Evolutionary conservation across 768 basidiomycete genomes (phyloP), one percentile per base, ranked within the genome.

Genomic region (Phaffia tasmanica): DNA sequence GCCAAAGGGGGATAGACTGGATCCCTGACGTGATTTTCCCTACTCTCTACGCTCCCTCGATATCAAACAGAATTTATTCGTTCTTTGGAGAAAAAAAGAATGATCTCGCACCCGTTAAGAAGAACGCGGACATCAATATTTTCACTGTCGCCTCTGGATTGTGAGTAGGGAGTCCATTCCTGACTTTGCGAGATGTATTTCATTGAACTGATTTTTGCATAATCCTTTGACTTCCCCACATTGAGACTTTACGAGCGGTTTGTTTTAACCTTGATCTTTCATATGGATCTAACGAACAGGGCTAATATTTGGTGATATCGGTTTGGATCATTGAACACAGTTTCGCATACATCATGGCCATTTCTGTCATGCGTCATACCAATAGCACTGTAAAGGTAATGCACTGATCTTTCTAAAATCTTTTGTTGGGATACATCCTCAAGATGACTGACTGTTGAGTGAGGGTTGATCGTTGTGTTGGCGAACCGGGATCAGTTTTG

Each of bases 141-240:
- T 98, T 99, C 77, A 99, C 95, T 0, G 94, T 99, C 21, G 95
- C 95, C 8, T 98, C 95, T 0, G 95, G 95, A 0, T 77, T 99
- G 1, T 99, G 98, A 70, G 95, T 98, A 84, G 94, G 92, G 64
- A 32, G 80, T 57, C 56, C 27, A 49, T 55, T 29, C 25, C 35
- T 53, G 32, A 19, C 21, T 1, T 42, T 18, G 19, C 0, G n/a
- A 15, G 0, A 21, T n/a, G 11, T 5, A 6, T 30, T 35, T 23
- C 8, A 9, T 27, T 54, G 5, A 54, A 54, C 15, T 23, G n/a
- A 54, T 42, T 11, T 23, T 54, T 54, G 53, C 15, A 5, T 23
- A 54, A 29, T 30, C 5, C 53, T 16, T 16, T 16, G 53, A n/a
- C n/a, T n/a, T 42, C 11, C 47, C 16, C 29, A 14, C 6, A 21